Conservation (phyloP, 768 basidiomycete species). For the Lactarius trivialis region DNA sequence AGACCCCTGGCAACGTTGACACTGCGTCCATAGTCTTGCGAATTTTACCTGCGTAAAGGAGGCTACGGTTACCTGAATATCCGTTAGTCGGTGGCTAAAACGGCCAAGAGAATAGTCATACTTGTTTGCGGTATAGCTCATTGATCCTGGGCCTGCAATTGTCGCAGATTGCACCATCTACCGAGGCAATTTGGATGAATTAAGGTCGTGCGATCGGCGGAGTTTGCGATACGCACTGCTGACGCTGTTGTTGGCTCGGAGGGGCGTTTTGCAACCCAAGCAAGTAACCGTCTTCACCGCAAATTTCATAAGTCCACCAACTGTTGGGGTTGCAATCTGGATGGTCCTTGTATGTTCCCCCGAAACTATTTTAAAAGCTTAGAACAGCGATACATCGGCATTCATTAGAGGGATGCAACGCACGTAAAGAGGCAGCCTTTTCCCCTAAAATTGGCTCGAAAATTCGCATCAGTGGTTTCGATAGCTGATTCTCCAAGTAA, state of each 20-base stretch:
- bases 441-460: constrained; percentile 97
- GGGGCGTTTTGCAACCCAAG: constrained; percentile 88
- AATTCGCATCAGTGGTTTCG: constrained; percentile 94
- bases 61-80: constrained; percentile 40
- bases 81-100: not conserved
- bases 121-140: constrained; percentile 91
- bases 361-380: constrained; percentile 51
- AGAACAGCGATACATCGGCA: not conserved
- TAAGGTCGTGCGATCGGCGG: not conserved
- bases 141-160: constrained; percentile 83
- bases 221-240: constrained; percentile 40
- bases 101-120: constrained; percentile 25
- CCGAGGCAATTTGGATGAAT: not conserved
- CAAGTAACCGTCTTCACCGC: constrained; percentile 95
- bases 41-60: constrained; percentile 87
- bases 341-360: constrained; percentile 96
- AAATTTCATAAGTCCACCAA: constrained; percentile 98
- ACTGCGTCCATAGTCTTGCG: constrained; percentile 96
- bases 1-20: constrained; percentile 97
- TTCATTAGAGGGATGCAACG: constrained; percentile 27
- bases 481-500: constrained; percentile 96
- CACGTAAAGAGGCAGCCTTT: constrained; percentile 77
- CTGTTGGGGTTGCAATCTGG: constrained; percentile 91
- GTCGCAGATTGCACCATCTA: constrained; percentile 90
- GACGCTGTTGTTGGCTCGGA: constrained; percentile 71